These are phyloP conservation scores for Xerocomus brunneocitrinus DNA, from an alignment of 768 basidiomycete species.

Conservation along the genomic window DNA sequence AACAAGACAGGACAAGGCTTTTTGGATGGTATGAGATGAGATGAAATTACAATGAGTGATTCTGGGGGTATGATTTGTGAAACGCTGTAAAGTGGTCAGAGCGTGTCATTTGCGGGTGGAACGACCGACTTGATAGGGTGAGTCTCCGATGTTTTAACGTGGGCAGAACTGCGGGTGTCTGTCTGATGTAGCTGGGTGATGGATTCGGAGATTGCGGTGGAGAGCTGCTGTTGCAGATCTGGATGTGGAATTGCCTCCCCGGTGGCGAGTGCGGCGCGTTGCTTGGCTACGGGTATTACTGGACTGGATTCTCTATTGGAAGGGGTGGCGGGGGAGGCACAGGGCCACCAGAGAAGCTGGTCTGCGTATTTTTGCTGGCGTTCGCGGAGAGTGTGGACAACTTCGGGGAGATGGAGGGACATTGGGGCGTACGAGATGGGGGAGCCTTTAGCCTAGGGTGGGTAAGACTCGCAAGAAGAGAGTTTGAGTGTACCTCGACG, in stretches of 20 bases:
- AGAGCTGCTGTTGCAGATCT: constrained; percentile 46
- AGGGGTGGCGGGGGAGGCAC: constrained; percentile 9
- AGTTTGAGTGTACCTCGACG: constrained; percentile 24
- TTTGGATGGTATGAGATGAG: constrained; percentile 26
- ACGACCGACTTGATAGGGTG: constrained; percentile 79
- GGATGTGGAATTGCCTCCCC: constrained; percentile 15
- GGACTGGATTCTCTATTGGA: background rate
- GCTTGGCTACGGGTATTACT: constrained; percentile 19
- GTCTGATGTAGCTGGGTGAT: constrained; percentile 11
- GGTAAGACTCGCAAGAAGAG: background rate
- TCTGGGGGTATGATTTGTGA: constrained; percentile 56
- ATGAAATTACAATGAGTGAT: constrained; percentile 39
- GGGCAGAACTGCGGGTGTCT: background rate
- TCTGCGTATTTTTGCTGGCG: constrained; percentile 43
- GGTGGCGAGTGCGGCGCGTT: constrained; percentile 20
- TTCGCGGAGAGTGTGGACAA: constrained; percentile 47
- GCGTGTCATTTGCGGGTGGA: background rate
- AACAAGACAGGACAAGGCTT: constrained; percentile 31
- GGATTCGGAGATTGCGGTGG: constrained; percentile 51
- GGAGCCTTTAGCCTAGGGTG: constrained; percentile 38
- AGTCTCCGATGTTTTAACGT: constrained; percentile 66
- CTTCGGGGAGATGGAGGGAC: constrained; percentile 57
- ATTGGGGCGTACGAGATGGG: constrained; percentile 58
- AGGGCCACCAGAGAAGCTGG: constrained; percentile 49
- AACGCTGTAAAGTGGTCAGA: constrained; percentile 34